These are phyloP conservation scores for Paracorniculantispora psalliotae DNA, from an alignment of 2,329 filamentous ascomycete genomes.

Conservation along the genomic window DNA sequence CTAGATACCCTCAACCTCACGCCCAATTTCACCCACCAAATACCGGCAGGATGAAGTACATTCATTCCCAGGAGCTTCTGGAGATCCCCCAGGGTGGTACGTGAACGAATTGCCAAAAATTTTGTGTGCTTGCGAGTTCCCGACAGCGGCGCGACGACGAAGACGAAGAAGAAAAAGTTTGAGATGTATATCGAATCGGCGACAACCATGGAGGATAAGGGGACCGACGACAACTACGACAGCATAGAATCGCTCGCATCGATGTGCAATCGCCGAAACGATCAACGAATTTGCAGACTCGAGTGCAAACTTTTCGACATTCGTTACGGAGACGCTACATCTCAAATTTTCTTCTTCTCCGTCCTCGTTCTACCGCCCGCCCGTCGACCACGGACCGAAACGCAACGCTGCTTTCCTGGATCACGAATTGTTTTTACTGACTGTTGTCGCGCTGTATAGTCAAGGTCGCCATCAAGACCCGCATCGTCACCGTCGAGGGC, in stretches of 20 bases:
- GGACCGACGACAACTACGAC: background rate
- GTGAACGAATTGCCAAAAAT: conserved; percentile 38
- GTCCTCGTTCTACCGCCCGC: background rate
- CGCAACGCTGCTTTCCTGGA: too few species aligned
- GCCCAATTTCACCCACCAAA: conserved; percentile 37
- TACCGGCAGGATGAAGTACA: conserved; percentile 95
- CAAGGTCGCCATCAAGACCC: conserved; percentile 96
- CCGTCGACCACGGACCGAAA: background rate
- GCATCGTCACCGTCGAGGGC: conserved; percentile 94
- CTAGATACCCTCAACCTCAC: conserved; percentile 37
- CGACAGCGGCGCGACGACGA: background rate
- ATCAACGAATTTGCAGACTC: background rate
- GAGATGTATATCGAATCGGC: background rate
- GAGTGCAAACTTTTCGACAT: background rate
- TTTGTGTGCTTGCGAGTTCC: conserved; percentile 14
- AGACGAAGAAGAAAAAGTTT: background rate
- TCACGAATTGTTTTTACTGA: conserved; percentile 23
- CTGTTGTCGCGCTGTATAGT: conserved; percentile 52
- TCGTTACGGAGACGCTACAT: background rate
- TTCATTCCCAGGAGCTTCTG: conserved; percentile 95
- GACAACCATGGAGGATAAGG: background rate
- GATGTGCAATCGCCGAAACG: background rate
- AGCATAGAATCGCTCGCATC: background rate
- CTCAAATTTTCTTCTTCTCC: background rate
- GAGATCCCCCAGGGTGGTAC: conserved; percentile 94